phyloP scores from a whole-genome alignment of 164 flowering plant species.

The Umbilicus rupestris region DNA sequence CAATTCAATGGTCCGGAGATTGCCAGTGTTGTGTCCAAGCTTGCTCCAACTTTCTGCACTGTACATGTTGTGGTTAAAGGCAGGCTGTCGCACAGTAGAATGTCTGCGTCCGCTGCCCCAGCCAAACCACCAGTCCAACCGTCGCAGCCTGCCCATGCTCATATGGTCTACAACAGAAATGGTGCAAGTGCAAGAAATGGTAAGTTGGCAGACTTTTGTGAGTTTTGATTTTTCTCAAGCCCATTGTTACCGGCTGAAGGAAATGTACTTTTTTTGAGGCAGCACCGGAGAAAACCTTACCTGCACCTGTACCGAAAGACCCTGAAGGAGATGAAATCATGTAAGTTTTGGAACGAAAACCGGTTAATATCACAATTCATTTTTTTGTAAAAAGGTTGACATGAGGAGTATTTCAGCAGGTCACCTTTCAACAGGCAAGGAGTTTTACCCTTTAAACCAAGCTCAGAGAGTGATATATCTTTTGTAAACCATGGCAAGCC shows the following conservation, averaged over 20 bases:
- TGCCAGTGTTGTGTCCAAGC: constrained; percentile 36
- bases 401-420: neutral
- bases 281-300: too few relatives aligned
- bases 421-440: constrained; percentile 8
- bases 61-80: constrained; percentile 59
- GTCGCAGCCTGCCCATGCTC: constrained; percentile 6
- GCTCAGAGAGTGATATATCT: neutral
- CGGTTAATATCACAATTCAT: neutral
- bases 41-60: constrained; percentile 62
- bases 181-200: too few relatives aligned
- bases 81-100: constrained; percentile 34
- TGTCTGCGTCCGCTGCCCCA: constrained; percentile 49
- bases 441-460: neutral
- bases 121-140: constrained; percentile 20
- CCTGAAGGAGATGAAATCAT: neutral
- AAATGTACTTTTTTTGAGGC: too few relatives aligned
- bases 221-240: too few relatives aligned
- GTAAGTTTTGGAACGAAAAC: neutral
- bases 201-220: too few relatives aligned
- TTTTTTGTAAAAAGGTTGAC: neutral
- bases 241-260: too few relatives aligned
- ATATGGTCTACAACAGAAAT: neutral
- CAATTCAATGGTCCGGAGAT: constrained; percentile 35
- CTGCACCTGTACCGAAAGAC: neutral
- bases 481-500: constrained; percentile 26